These are phyloP conservation scores for Ogataea thermomethanolica DNA, from an alignment of 805 yeast species.

Conservation along the genomic window DNA sequence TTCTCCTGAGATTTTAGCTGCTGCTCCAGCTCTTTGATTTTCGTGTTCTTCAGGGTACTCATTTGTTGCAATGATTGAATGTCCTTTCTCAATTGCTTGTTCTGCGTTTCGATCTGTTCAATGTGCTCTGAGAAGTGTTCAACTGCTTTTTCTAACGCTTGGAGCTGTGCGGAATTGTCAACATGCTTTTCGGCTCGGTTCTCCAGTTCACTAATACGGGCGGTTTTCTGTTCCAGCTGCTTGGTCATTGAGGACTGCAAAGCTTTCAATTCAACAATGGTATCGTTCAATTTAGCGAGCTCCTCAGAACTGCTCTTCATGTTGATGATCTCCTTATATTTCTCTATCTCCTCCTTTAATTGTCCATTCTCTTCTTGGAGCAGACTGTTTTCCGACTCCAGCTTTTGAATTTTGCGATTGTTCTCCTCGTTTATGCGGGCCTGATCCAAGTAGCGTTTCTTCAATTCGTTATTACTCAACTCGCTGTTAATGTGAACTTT, in stretches of 20 bases:
- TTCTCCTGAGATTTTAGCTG: conserved; percentile 49
- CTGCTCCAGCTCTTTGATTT: conserved; percentile 52
- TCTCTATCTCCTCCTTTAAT: conserved; percentile 34
- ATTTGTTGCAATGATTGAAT: conserved; percentile 51
- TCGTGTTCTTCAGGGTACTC: conserved; percentile 52
- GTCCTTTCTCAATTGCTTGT: conserved; percentile 53
- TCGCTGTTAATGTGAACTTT: conserved; percentile 54
- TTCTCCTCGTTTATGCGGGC: conserved; percentile 19
- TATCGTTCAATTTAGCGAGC: conserved; percentile 25
- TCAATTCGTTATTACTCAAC: conserved; percentile 23
- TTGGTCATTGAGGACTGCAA: conserved; percentile 18
- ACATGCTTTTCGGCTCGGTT: conserved; percentile 8
- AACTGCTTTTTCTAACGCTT: conserved; percentile 54
- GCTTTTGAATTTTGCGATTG: conserved; percentile 20
- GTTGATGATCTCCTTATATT: conserved; percentile 15
- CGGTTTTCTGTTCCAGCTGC: conserved; percentile 23
- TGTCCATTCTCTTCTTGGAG: conserved; percentile 42
- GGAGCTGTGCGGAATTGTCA: conserved; percentile 37
- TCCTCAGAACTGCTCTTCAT: conserved; percentile 15
- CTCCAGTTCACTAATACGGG: conserved; percentile 19
- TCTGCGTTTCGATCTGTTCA: conserved; percentile 60
- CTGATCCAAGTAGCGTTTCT: conserved; percentile 24
- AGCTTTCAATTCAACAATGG: conserved; percentile 19
- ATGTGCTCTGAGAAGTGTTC: conserved; percentile 56
- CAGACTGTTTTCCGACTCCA: conserved; percentile 27